phyloP scores from a whole-genome alignment of 768 basidiomycete species.

The Termitomyces sp. region DNA sequence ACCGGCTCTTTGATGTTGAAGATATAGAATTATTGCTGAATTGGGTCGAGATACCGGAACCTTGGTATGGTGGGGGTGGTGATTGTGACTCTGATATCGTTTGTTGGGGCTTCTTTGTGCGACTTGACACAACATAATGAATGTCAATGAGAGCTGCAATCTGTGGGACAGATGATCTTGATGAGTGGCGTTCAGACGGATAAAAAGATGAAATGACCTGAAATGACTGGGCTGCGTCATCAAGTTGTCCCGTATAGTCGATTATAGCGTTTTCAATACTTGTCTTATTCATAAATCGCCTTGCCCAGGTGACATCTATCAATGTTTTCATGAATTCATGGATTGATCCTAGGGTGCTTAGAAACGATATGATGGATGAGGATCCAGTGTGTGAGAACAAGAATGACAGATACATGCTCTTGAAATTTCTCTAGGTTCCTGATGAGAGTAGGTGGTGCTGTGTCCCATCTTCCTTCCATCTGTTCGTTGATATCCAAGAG shows the following conservation, averaged over 20 bases:
- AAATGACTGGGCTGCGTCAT: constrained; percentile 47
- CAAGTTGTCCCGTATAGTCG: constrained; percentile 32
- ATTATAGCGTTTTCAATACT: constrained; percentile 39
- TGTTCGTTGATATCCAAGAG: constrained; percentile 42
- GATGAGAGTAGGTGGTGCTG: constrained; percentile 37
- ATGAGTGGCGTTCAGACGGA: neutral
- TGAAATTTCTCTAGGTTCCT: constrained; percentile 42
- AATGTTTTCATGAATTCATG: constrained; percentile 38
- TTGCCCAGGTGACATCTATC: constrained; percentile 39
- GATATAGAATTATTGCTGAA: neutral
- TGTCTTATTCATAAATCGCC: constrained; percentile 37
- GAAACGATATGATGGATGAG: neutral
- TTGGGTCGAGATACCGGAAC: neutral
- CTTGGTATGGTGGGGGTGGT: constrained; percentile 13
- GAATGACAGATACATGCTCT: constrained; percentile 22
- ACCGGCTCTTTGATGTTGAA: neutral
- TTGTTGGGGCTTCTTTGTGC: constrained; percentile 1
- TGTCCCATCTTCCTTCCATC: constrained; percentile 45
- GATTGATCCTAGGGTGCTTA: constrained; percentile 39
- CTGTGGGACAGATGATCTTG: constrained; percentile 21
- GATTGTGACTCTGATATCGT: neutral
- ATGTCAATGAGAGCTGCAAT: constrained; percentile 47
- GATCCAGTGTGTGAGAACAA: neutral
- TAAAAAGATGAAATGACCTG: constrained; percentile 29
- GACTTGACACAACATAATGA: constrained; percentile 34